Evolutionary conservation across 148 eudicot genomes (phyloP).

Genomic region (Chenopodium suecicum): DNA sequence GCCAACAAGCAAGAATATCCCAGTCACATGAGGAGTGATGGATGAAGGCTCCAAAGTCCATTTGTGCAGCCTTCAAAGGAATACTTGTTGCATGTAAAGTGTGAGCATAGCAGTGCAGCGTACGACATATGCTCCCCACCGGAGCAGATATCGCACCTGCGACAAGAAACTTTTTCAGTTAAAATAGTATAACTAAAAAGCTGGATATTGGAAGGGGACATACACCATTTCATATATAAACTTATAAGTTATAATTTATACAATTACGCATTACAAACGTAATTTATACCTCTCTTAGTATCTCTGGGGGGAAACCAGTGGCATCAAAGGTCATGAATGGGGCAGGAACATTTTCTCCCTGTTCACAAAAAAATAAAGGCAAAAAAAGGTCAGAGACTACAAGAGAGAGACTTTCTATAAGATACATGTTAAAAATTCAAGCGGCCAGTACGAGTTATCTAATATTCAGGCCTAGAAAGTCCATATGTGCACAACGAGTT

Average conservation of each 20-base stretch:
- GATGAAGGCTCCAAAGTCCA: constrained; percentile 94
- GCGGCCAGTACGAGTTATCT: not conserved
- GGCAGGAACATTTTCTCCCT: constrained; percentile 96
- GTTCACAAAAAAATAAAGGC: constrained; percentile 29
- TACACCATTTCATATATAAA: constrained; percentile 5
- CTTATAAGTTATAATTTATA: not conserved
- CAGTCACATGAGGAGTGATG: constrained; percentile 85
- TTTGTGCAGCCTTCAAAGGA: constrained; percentile 93
- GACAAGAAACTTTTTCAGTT: constrained; percentile 71
- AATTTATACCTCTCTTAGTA: constrained; percentile 79
- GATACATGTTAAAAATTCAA: not conserved
- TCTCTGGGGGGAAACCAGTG: constrained; percentile 86
- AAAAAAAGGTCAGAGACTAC: not conserved
- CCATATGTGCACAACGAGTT: not conserved
- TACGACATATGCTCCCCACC: constrained; percentile 99
- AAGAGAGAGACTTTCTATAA: not conserved
- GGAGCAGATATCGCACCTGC: constrained; percentile 99
- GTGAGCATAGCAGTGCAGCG: constrained; percentile 94
- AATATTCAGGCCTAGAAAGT: not conserved
- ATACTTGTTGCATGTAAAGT: constrained; percentile 60
- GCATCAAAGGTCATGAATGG: constrained; percentile 96
- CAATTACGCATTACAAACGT: not conserved
- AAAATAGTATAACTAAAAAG: constrained; percentile 17
- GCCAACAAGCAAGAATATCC: constrained; percentile 84
- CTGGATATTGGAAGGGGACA: constrained; percentile 10